These are phyloP conservation scores for Centaurea solstitialis DNA, from an alignment of 129 eudicot genomes.

Conservation along the genomic window DNA sequence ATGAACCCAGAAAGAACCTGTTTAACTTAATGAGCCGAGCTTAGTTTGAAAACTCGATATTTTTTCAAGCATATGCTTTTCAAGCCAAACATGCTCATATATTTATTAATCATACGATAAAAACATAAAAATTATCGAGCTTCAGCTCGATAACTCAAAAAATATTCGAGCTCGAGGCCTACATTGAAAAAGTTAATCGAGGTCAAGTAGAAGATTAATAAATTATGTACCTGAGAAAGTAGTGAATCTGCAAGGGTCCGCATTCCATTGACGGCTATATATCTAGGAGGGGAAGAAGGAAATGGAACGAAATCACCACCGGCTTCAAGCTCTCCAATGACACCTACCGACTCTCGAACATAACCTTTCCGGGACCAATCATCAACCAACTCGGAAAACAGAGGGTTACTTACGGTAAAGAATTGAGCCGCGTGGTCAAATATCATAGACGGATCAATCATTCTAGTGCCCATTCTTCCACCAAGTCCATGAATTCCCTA, in stretches of 20 bases:
- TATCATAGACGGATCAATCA: constrained; percentile 56
- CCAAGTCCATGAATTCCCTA: constrained; percentile 98
- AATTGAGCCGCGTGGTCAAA: constrained; percentile 98
- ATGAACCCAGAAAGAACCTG: too few species aligned
- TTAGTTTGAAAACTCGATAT: too few species aligned
- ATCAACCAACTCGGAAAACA: constrained; percentile 72
- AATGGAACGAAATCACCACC: constrained; percentile 67
- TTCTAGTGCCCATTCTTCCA: constrained; percentile 98
- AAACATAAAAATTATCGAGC: too few species aligned
- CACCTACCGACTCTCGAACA: constrained; percentile 69
- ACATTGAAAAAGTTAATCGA: too few species aligned
- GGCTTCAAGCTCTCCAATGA: constrained; percentile 80
- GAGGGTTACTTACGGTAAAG: constrained; percentile 77
- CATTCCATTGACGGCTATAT: constrained; percentile 87
- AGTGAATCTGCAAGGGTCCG: constrained; percentile 92
- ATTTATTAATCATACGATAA: too few species aligned
- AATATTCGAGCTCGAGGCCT: too few species aligned
- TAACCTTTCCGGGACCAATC: constrained; percentile 70
- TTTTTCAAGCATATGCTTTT: too few species aligned
- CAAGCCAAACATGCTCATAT: too few species aligned
- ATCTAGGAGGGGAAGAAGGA: constrained; percentile 63
- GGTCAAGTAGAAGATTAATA: too few species aligned
- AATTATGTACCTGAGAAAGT: constrained; percentile 63
- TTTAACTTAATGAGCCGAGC: too few species aligned
- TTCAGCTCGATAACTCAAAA: too few species aligned